Percentiles rank a stretch among this genome's conserved stretches.
phyloP scores from a whole-genome alignment of 169 alveolate species.

The Plasmodium gonderi region DNA sequence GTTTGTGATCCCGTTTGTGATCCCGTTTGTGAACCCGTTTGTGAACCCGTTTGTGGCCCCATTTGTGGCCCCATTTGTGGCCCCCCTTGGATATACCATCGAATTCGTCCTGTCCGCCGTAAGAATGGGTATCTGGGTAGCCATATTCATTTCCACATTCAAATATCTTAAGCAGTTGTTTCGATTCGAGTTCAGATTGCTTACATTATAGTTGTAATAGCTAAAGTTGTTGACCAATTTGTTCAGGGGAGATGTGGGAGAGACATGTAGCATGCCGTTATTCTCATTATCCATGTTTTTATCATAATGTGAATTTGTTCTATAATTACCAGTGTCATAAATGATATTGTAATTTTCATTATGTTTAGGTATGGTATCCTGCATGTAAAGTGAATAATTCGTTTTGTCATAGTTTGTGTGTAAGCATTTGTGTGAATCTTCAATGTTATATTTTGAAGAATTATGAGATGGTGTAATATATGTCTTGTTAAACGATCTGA shows the following conservation, averaged over 20 bases:
- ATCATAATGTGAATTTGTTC: background rate
- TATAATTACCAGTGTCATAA: background rate
- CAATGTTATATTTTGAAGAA: conserved; percentile 4
- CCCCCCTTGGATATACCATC: background rate
- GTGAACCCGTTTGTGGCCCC: background rate
- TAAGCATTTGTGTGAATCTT: background rate
- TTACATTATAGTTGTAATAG: conserved; percentile 6
- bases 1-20: background rate
- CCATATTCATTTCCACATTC: background rate
- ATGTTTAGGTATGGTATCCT: background rate
- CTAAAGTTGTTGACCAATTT: background rate
- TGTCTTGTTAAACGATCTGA: background rate
- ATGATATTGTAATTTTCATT: background rate
- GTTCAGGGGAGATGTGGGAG: conserved; percentile 4
- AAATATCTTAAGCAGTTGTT: conserved; percentile 17
- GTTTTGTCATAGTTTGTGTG: background rate
- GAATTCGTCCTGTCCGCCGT: background rate
- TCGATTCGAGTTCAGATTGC: background rate
- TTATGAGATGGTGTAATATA: background rate
- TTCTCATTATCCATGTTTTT: background rate
- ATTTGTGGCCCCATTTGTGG: background rate
- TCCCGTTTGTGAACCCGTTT: background rate
- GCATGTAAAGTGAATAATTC: conserved; percentile 1
- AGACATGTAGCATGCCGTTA: background rate
- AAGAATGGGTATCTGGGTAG: background rate